Percentiles rank a stretch among this genome's conserved stretches.
phyloP scores from a whole-genome alignment of 768 basidiomycete genomes.

The Paxillus ammoniavirescens region DNA sequence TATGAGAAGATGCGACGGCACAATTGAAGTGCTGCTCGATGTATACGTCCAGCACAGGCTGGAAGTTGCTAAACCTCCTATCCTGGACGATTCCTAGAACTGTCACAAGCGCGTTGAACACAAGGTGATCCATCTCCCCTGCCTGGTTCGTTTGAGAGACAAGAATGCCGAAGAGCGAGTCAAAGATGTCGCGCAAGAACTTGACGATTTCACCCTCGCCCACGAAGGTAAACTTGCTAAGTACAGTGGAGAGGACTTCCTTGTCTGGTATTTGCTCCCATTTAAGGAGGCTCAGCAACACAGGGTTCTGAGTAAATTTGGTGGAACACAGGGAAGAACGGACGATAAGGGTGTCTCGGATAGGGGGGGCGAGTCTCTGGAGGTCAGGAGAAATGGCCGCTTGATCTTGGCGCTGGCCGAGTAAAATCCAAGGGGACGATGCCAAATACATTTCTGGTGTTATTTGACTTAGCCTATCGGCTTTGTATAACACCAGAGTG shows the following conservation, averaged over 20 bases:
- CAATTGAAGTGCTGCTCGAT: constrained; percentile 87
- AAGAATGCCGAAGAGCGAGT: constrained; percentile 88
- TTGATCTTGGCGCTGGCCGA: constrained; percentile 61
- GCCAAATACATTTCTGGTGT: constrained; percentile 69
- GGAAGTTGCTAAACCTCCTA: constrained; percentile 93
- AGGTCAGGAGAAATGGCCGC: constrained; percentile 57
- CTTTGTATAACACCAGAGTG: constrained; percentile 77
- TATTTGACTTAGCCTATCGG: constrained; percentile 65
- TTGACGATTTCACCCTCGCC: constrained; percentile 95
- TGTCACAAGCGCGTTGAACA: constrained; percentile 88
- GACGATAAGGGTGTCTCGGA: constrained; percentile 76
- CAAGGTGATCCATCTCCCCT: constrained; percentile 79
- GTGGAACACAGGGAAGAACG: constrained; percentile 93
- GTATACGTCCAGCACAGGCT: constrained; percentile 90
- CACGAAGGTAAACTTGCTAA: constrained; percentile 87
- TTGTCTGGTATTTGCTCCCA: constrained; percentile 75
- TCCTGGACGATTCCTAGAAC: constrained; percentile 93
- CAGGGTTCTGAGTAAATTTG: constrained; percentile 85
- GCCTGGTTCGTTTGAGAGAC: constrained; percentile 69
- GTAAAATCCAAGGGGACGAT: constrained; percentile 57
- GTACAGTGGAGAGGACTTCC: constrained; percentile 64
- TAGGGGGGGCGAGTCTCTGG: constrained; percentile 60
- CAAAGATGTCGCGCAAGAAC: constrained; percentile 87
- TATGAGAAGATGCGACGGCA: constrained; percentile 75
- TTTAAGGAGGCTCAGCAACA: constrained; percentile 73